These are phyloP conservation scores for Termitomyces sp. DNA, from an alignment of 768 basidiomycete genomes.

Conservation along the genomic window DNA sequence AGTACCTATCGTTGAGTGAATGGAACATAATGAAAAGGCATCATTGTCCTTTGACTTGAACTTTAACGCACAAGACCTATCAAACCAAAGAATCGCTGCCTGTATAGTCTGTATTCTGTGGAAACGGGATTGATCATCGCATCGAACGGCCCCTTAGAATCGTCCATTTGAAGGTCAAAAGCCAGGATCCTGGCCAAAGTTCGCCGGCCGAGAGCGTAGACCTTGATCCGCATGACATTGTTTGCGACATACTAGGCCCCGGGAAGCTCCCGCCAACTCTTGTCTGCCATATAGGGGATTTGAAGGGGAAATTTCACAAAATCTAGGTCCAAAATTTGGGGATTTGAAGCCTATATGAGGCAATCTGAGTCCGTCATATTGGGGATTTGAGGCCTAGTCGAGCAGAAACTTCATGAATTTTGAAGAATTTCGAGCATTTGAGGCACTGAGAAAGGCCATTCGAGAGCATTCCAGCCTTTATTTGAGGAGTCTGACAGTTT, in stretches of 20 bases:
- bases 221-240: neutral
- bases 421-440: no score
- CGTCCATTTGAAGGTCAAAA: neutral
- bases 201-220: neutral
- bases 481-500: no score
- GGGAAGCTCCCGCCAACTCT: no score
- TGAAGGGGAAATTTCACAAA: no score
- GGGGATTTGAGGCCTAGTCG: no score
- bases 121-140: neutral
- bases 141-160: neutral
- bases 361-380: neutral
- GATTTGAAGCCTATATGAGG: no score
- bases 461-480: no score
- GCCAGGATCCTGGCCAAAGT: neutral
- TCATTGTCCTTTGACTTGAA: neutral
- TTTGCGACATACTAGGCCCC: no score
- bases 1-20: slow-evolving; percentile 37
- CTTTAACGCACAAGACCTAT: slow-evolving; percentile 48
- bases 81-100: slow-evolving; percentile 59
- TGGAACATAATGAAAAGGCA: neutral
- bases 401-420: no score
- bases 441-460: no score
- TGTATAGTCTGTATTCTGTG: slow-evolving; percentile 58
- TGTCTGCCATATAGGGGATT: no score
- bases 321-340: no score